Evolutionary conservation across 371 early-diverging fungal genomes (phyloP), one percentile per base, ranked within the genome.

Genomic region (Mucor irregularis): DNA sequence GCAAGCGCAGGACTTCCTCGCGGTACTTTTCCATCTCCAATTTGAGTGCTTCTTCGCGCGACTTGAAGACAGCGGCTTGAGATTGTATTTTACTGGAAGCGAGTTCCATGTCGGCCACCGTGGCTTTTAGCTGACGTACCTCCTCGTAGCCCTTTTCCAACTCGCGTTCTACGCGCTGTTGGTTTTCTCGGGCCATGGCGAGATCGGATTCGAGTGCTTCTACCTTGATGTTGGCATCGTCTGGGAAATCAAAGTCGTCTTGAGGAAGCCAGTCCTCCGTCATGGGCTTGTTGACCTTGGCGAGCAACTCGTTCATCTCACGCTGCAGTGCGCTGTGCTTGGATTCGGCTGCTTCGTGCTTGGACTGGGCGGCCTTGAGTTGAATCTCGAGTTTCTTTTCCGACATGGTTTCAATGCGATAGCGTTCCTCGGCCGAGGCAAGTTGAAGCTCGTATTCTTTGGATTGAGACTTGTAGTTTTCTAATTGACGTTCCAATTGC

Each of bases 331-430:
- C 33, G 14, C 28, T 7, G 4, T 25, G 24, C 45, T 39, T 52
- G 11, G 31, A 33, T 39, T 72, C 64, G 7, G 64, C 56, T 6
- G 60, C 56, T n/a, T 64, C 61, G n/a, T 61, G 57, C 19, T 64
- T 60, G 0, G 64, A 58, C 29, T 70, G 68, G 43, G 58, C 50
- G n/a, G 61, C 63, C 22, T 58, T 60, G 6, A 74, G 42, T n/a
- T 74, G 71, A 26, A 66, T 48, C 17, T 69, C 66, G 6, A 64
- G 45, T 30, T 72, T 69, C 34, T 72, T 74, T 28, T 53, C 59
- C 4, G 71, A 50, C 29, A 59, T 40, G 17, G 60, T 33, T 22
- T 69, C 62, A 1, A 73, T 5, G 2, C 60, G 64, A 5, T 59
- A 40, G 16, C 55, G 45, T 25, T 70, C 68, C 28, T 70, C 49